These are phyloP conservation scores for Lepidium africanum DNA, from an alignment of 345 rosid species.

Conservation along the genomic window DNA sequence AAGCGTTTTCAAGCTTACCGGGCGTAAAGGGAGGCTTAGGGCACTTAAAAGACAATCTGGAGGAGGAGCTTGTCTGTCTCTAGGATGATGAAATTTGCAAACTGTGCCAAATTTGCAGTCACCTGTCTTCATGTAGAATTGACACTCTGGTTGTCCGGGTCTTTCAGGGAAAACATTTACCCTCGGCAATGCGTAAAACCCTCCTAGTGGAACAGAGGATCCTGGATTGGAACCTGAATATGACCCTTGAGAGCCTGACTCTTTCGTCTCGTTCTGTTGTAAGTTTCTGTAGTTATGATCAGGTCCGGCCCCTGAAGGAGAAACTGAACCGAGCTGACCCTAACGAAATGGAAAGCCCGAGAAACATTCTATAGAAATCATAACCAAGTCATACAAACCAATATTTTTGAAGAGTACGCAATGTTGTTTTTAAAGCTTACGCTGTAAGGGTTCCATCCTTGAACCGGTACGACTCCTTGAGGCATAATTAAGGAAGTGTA, in stretches of 20 bases:
- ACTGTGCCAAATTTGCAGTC: slow-evolving; percentile 97
- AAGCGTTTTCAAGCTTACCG: slow-evolving; percentile 42
- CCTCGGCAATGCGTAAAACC: slow-evolving; percentile 66
- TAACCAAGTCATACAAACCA: neutral
- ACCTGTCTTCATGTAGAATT: slow-evolving; percentile 98
- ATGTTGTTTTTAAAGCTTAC: slow-evolving; percentile 36
- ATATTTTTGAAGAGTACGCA: neutral
- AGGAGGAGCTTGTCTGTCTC: slow-evolving; percentile 84
- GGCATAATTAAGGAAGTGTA: slow-evolving; percentile 75
- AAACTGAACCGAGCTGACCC: slow-evolving; percentile 84
- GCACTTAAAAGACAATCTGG: slow-evolving; percentile 88
- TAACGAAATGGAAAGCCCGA: slow-evolving; percentile 15
- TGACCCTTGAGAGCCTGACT: slow-evolving; percentile 53
- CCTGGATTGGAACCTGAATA: slow-evolving; percentile 53
- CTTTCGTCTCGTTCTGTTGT: slow-evolving; percentile 49
- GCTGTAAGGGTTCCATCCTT: slow-evolving; percentile 85
- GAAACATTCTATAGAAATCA: neutral
- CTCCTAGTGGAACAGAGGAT: slow-evolving; percentile 54
- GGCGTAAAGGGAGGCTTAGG: slow-evolving; percentile 91
- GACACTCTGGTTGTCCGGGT: slow-evolving; percentile 94
- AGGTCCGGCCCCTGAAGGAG: slow-evolving; percentile 70
- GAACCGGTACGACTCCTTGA: slow-evolving; percentile 86
- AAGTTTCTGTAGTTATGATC: slow-evolving; percentile 53
- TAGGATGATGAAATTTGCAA: slow-evolving; percentile 93
- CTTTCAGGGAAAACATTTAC: slow-evolving; percentile 92